A percentile compares a stretch with the other conserved stretches of the same genome.
Conservation (phyloP, 768 basidiomycete species). For the Hygrocybe coccinea region DNA sequence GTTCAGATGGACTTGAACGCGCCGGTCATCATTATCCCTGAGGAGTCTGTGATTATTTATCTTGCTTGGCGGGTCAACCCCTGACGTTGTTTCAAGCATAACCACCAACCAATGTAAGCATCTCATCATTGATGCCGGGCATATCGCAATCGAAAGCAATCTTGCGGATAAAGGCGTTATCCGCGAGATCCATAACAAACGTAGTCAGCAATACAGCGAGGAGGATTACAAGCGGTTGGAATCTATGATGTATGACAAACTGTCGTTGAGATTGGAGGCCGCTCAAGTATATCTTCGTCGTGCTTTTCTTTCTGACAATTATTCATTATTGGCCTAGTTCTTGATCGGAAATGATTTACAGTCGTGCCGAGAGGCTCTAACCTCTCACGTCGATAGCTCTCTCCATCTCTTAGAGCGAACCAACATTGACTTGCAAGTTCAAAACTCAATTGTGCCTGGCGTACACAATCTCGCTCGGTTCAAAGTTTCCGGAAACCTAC, state of each 20-base stretch:
- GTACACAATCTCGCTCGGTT: conserved; percentile 79
- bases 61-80: not conserved
- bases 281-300: conserved; percentile 64
- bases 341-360: conserved; percentile 81
- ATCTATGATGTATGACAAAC: conserved; percentile 91
- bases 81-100: conserved; percentile 45
- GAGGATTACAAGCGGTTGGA: conserved; percentile 84
- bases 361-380: conserved; percentile 75
- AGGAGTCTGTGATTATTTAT: conserved; percentile 54
- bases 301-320: conserved; percentile 5
- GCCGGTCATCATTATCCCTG: conserved; percentile 94
- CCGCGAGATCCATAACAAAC: conserved; percentile 73
- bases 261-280: conserved; percentile 74
- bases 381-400: conserved; percentile 47
- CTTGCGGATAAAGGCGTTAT: conserved; percentile 80
- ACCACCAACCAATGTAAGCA: conserved; percentile 74
- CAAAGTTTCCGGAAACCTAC: conserved; percentile 86
- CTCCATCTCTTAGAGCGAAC: conserved; percentile 90
- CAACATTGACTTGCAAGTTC: conserved; percentile 81
- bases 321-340: conserved; percentile 60
- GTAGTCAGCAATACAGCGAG: conserved; percentile 77
- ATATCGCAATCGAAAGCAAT: conserved; percentile 89
- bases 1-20: conserved; percentile 96
- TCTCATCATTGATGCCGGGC: conserved; percentile 91
- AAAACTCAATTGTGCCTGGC: conserved; percentile 88